phyloP scores from a whole-genome alignment of 192 early-diverging fungal species.

The Mortierella antarctica region DNA sequence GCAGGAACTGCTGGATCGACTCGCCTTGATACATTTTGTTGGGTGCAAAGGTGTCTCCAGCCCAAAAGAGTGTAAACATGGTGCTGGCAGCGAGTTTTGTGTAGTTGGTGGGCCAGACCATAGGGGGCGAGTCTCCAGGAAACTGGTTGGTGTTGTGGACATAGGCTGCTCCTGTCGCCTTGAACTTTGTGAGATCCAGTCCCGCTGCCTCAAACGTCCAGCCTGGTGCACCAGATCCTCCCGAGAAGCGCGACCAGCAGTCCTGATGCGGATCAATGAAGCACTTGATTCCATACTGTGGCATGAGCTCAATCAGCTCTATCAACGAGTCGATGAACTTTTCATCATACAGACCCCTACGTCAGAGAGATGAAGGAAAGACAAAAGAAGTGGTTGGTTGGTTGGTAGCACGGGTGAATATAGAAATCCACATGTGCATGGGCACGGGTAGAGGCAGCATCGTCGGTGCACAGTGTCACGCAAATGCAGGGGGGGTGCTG shows the following conservation, averaged over 20 bases:
- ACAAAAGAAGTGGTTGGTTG: not conserved
- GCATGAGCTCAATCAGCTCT: slow-evolving; percentile 70
- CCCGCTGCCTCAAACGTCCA: slow-evolving; percentile 90
- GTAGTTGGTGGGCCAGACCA: slow-evolving; percentile 91
- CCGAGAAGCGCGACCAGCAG: slow-evolving; percentile 80
- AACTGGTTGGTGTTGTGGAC: slow-evolving; percentile 72
- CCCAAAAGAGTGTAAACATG: slow-evolving; percentile 89
- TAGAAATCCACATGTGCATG: not conserved
- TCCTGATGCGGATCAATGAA: slow-evolving; percentile 94
- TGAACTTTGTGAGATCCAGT: slow-evolving; percentile 77
- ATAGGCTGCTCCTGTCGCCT: slow-evolving; percentile 81
- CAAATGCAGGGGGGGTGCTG: too few species aligned
- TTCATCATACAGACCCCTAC: slow-evolving; percentile 80
- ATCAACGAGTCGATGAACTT: slow-evolving; percentile 83
- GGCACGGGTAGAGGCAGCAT: not conserved
- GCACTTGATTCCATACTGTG: slow-evolving; percentile 81
- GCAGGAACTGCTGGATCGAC: slow-evolving; percentile 73
- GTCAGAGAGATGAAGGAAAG: not conserved
- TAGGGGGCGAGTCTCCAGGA: slow-evolving; percentile 60
- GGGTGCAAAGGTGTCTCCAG: slow-evolving; percentile 79
- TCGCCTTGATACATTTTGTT: slow-evolving; percentile 68
- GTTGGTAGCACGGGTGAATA: not conserved
- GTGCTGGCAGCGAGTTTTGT: slow-evolving; percentile 83
- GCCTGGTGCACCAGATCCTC: slow-evolving; percentile 85
- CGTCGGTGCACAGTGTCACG: too few species aligned